Evolutionary conservation across 352 stramenopile species (phyloP).

Genomic region (Thalassiosira livingstoniorum): DNA sequence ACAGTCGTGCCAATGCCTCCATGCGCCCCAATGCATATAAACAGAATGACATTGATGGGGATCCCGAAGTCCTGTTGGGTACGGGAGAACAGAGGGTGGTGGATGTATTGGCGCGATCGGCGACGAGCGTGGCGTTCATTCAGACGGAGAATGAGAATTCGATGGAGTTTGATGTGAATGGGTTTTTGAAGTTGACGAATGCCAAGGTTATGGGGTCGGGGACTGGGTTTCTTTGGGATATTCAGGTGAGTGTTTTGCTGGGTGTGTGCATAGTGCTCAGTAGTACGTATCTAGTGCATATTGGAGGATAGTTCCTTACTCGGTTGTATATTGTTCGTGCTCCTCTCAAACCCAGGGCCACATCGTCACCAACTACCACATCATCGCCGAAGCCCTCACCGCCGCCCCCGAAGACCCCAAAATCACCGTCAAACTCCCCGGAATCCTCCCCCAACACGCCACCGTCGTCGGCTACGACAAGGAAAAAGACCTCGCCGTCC

Average conservation of each 20-base stretch:
- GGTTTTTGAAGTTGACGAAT: conserved; percentile 51
- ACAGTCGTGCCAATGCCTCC: conserved; percentile 26
- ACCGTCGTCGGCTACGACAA: conserved; percentile 83
- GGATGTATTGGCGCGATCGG: conserved; percentile 65
- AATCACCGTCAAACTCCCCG: conserved; percentile 71
- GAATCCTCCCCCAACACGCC: conserved; percentile 39
- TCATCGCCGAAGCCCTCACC: conserved; percentile 69
- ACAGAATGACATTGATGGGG: too few relatives aligned
- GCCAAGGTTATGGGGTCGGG: conserved; percentile 82
- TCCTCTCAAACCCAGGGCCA: conserved; percentile 38
- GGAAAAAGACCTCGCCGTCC: conserved; percentile 87
- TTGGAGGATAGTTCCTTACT: neutral
- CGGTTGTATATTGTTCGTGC: neutral
- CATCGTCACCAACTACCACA: conserved; percentile 86
- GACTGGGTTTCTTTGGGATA: conserved; percentile 85
- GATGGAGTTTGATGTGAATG: conserved; percentile 15
- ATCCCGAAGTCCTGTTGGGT: too few relatives aligned
- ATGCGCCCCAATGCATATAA: too few relatives aligned
- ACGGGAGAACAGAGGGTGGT: conserved; percentile 69
- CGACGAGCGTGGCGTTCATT: conserved; percentile 74
- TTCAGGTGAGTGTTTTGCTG: conserved; percentile 53
- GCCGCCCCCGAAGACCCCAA: conserved; percentile 56
- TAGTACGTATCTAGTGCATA: conserved; percentile 8
- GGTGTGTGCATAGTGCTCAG: neutral
- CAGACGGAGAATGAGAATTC: conserved; percentile 38